Evolutionary conservation across 2,329 filamentous ascomycete genomes (phyloP).

Genomic region (Colletotrichum lini): DNA sequence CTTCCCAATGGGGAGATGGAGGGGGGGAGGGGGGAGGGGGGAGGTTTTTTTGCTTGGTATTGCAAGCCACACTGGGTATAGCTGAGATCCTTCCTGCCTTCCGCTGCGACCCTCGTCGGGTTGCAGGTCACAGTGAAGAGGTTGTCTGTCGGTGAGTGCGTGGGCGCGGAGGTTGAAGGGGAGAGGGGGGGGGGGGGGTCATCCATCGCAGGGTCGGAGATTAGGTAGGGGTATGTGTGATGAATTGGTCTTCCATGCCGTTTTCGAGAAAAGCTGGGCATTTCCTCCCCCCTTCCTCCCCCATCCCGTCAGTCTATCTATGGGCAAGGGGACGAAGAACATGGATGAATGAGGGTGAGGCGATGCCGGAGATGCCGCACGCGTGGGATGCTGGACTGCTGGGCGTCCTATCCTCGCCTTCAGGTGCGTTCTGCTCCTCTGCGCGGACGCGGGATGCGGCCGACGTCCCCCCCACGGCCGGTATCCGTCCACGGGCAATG

Average conservation of each 20-base stretch:
- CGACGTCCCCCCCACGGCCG: background rate
- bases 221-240: background rate
- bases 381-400: background rate
- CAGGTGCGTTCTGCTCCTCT: too few relatives aligned
- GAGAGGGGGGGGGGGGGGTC: background rate
- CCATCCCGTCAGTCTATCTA: background rate
- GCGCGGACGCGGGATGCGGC: background rate
- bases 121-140: background rate
- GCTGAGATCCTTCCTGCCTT: background rate
- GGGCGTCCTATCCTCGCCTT: too few relatives aligned
- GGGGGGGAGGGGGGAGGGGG: background rate
- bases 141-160: background rate
- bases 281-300: background rate
- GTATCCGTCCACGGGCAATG: too few relatives aligned
- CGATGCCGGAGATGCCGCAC: background rate
- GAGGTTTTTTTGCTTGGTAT: background rate
- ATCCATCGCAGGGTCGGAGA: background rate
- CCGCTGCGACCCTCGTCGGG: background rate
- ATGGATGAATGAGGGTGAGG: background rate
- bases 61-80: background rate
- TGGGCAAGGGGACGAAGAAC: background rate
- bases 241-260: constrained; percentile 2
- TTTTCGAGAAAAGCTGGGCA: constrained; percentile 1
- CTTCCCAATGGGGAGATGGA: background rate
- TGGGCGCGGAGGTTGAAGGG: background rate